Evolutionary conservation across 1,284 basidiomycete species (phyloP).

Genomic region (Clitocybe nebularis): DNA sequence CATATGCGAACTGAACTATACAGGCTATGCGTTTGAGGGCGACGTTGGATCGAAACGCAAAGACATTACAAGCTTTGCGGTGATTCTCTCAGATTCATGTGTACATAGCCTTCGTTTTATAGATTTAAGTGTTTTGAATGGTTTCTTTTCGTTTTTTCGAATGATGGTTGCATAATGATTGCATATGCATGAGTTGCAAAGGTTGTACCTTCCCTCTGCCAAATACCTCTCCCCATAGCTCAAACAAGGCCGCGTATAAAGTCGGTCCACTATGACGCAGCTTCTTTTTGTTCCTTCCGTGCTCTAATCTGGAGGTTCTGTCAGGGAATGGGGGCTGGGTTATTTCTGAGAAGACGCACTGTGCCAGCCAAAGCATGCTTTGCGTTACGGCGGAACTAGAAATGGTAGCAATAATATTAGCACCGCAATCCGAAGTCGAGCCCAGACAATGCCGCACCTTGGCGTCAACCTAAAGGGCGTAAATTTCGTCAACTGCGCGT

Average conservation of each 20-base stretch:
- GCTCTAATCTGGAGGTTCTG: constrained; percentile 52
- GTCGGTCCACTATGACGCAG: constrained; percentile 38
- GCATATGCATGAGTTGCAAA: constrained; percentile 17
- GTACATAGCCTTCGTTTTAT: background rate
- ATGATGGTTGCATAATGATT: constrained; percentile 13
- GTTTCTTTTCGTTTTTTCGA: constrained; percentile 15
- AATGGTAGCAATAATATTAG: constrained; percentile 15
- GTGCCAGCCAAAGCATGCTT: constrained; percentile 76
- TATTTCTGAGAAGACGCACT: constrained; percentile 42
- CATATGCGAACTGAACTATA: constrained; percentile 3
- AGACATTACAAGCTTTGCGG: constrained; percentile 30
- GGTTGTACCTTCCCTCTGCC: constrained; percentile 13
- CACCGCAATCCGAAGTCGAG: constrained; percentile 5
- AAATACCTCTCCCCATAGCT: constrained; percentile 8
- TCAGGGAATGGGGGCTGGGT: constrained; percentile 8
- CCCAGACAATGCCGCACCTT: constrained; percentile 54
- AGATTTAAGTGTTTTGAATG: constrained; percentile 10
- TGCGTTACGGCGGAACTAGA: constrained; percentile 84
- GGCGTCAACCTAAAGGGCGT: constrained; percentile 64
- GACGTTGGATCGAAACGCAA: constrained; percentile 55
- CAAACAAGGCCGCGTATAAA: constrained; percentile 7
- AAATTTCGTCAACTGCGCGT: constrained; percentile 6
- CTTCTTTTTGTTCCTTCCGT: constrained; percentile 52
- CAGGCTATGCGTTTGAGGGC: constrained; percentile 58
- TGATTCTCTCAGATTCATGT: constrained; percentile 8